Base-by-base conservation (phyloP, 495 filamentous ascomycete species). In the Gamarada debralockiae region DNA sequence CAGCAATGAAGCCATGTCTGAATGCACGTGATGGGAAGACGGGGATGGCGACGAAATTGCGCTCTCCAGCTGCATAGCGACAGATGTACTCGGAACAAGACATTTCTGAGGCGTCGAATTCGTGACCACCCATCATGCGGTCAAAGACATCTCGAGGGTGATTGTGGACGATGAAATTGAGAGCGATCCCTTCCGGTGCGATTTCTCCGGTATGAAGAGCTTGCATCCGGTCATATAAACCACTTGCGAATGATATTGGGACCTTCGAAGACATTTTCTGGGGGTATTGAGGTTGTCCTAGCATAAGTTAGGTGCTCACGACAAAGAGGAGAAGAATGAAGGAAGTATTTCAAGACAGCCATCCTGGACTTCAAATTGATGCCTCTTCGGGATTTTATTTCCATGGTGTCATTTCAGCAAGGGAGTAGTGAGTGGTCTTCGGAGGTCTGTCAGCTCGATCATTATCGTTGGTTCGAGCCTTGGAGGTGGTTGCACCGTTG, bases 41-140 rank as follows among this genome's bases (percentile, higher is more conserved):
- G 5, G 70, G 70, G 23, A 73, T 57, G n/a, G 67, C 70, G 40
- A 70, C 53, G 46, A 72, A 65, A 33, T 55, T 41, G 15, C 61
- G 57, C 13, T 68, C 57, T 17, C 67, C 70, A 12, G 54, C 48
- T 8, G 46, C 63, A 50, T 67, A 63, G 4, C 60, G 61, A 20
- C 54, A 61, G 55, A 73, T 66, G 60, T 69, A 73, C 48, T 70
- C 67, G 27, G 62, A 67, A 21, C 25, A 15, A 1, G 67, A 70
- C 42, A 73, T 52, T 56, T 73, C 70, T 13, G 65, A 71, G 6
- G 50, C 51, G 53, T 73, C 69, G 42, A 70, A 71, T 52, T 73
- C 70, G 41, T 59, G 63, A 60, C 62, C 55, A 20, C 61, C 66
- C 17, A 68, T 63, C 34, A 69, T 63, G 27, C 50, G 38, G 27